Base-by-base conservation (phyloP, 1,284 basidiomycete species). In the Grifola frondosa region DNA sequence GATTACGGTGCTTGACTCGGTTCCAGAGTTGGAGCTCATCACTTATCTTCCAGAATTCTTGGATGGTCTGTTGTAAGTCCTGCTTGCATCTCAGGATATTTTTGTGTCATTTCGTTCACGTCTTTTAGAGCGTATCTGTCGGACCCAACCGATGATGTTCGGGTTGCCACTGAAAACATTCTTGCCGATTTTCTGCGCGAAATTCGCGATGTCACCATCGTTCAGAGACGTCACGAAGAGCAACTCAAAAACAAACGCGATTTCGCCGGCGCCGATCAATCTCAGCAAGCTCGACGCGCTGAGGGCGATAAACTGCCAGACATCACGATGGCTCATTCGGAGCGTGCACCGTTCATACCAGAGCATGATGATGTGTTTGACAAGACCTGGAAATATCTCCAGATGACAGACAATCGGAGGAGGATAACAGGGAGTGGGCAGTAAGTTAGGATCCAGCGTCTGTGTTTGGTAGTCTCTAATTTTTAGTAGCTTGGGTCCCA, bases 1-100 rank as follows among this genome's bases (percentile, higher is more conserved):
- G 97, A 90, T 99, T 50, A 91, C 84, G 35, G 91, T 97, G 2
- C 78, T 99, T 29, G 94, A 98, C 61, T 97, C 94, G 5, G 91
- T 99, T 1, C 97, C 97, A 1, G 95, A 99, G 61, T 74, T 99
- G 38, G 95, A 99, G 63, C 77, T 99, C 17, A 89, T 99, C 37
- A 85, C 88, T 22, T 97, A 91, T 67, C 79, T 99, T 13, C 96
- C 97, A 0, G 86, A 96, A 56, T 97, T 99, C 63, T 69, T 99
- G 30, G 94, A 97, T 53, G 95, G 93, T 3, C 76, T 99, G 31
- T 62, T 97, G 91, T 94, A 53, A 72, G 89, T 77, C n/a, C 44
- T 12, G 6, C 39, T 46, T 42, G 24, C 19, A 23, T 37, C 31
- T 16, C 45, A 22, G 37, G 17, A 30, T 8, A 31, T 30, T 25